These are phyloP conservation scores for Globisporangium spinosum DNA, from an alignment of 352 stramenopile species.

Conservation along the genomic window DNA sequence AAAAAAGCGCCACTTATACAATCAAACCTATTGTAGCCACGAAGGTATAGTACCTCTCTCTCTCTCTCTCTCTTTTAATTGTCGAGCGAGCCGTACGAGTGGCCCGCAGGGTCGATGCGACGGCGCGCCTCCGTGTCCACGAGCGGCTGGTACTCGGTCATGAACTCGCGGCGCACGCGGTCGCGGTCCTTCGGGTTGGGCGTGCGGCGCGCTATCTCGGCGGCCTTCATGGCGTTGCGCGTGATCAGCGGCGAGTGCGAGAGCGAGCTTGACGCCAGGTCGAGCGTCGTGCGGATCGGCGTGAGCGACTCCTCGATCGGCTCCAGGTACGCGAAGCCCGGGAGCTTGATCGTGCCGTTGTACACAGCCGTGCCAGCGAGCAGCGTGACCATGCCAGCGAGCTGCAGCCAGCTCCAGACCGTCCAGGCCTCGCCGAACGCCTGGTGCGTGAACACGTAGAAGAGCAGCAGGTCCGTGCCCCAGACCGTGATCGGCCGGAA, in stretches of 20 bases:
- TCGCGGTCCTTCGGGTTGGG: constrained; percentile 78
- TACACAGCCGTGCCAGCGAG: constrained; percentile 96
- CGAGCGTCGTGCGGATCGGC: constrained; percentile 63
- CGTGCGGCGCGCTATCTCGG: constrained; percentile 73
- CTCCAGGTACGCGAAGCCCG: constrained; percentile 75
- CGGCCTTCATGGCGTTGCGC: constrained; percentile 79
- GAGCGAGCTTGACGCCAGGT: constrained; percentile 52
- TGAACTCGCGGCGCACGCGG: constrained; percentile 79
- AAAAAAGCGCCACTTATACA: constrained; percentile 6
- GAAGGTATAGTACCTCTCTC: neutral
- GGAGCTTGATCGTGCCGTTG: constrained; percentile 89
- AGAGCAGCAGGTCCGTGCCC: constrained; percentile 93
- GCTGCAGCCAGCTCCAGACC: constrained; percentile 92
- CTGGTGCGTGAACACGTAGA: constrained; percentile 91
- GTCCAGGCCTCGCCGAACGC: constrained; percentile 95
- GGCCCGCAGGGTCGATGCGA: constrained; percentile 69
- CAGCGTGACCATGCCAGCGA: constrained; percentile 91
- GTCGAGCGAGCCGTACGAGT: constrained; percentile 81
- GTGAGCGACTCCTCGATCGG: constrained; percentile 59
- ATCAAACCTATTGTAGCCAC: constrained; percentile 6
- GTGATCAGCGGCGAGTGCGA: constrained; percentile 76
- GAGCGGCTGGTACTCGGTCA: constrained; percentile 85
- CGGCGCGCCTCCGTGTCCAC: constrained; percentile 48
- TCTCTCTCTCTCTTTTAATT: constrained; percentile 24
- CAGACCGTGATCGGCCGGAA: constrained; percentile 96